Percentiles rank a stretch among this genome's conserved stretches.
Evolutionary conservation across 768 basidiomycete genomes (phyloP).

Genomic region (Leccinum olivaceopallidum): DNA sequence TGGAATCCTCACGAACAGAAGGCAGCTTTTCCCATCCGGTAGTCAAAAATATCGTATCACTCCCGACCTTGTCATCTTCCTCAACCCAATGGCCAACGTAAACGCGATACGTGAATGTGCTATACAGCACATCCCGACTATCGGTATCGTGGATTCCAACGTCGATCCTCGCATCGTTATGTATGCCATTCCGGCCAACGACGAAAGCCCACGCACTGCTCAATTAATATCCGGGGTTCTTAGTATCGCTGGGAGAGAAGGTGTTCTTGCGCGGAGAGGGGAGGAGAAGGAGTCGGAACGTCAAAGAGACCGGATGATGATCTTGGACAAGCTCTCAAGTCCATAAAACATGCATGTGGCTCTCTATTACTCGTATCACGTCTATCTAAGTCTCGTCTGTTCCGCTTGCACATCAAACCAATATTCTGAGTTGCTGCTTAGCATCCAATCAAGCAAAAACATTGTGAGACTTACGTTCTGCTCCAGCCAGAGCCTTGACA

Average conservation of each 20-base stretch:
- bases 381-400: conserved; percentile 31
- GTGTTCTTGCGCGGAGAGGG: conserved; percentile 48
- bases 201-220: conserved; percentile 88
- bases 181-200: conserved; percentile 98
- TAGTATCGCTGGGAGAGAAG: conserved; percentile 84
- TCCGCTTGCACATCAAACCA: conserved; percentile 68
- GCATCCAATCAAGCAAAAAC: conserved; percentile 8
- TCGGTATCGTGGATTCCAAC: conserved; percentile 94
- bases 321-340: conserved; percentile 26
- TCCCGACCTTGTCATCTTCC: conserved; percentile 89
- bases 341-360: conserved; percentile 20
- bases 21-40: conserved; percentile 67
- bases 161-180: conserved; percentile 95
- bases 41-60: conserved; percentile 54
- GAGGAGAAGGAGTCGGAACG: conserved; percentile 26
- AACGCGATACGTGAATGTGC: conserved; percentile 92
- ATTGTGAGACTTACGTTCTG: conserved; percentile 69
- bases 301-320: conserved; percentile 28
- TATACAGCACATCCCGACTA: conserved; percentile 85
- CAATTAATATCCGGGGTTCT: conserved; percentile 90
- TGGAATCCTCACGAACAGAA: conserved; percentile 90
- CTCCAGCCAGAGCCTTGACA: conserved; percentile 77
- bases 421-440: conserved; percentile 49
- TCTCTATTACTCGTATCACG: conserved; percentile 8
- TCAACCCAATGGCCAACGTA: conserved; percentile 85